Evolutionary conservation across 2,329 filamentous ascomycete genomes (phyloP), one percentile per base, ranked within the genome.

Genomic region (Bipolaris zeicola): DNA sequence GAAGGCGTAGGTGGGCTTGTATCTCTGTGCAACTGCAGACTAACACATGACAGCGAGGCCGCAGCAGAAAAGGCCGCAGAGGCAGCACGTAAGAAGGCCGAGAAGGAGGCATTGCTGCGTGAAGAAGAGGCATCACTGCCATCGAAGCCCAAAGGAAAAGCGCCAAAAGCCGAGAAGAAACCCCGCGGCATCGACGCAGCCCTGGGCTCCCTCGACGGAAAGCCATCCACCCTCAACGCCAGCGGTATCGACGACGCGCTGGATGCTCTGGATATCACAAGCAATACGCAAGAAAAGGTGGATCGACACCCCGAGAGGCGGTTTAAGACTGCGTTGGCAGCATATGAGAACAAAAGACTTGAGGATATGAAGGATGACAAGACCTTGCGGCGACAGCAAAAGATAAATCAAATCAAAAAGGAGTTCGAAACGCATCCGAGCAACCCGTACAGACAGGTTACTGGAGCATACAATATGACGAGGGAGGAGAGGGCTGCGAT

Each of bases 361-460:
- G 83, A 86, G 2, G 92, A 98, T 83, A 91, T 97, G 84, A 90
- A 94, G 72, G 80, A 85, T 52, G 92, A 97, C 76, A 90, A 89
- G 55, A 92, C 91, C 0, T 77, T 98, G 72, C 83, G 93, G 55
- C 82, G 90, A 66, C 86, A 96, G 67, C 93, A 97, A 84, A 89
- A 90, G 77, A 88, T n/a, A n/a, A n/a, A n/a, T n/a, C n/a, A n/a
- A n/a, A n/a, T n/a, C n/a, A n/a, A n/a, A n/a, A n/a, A n/a, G n/a
- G n/a, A 98, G 80, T 99, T 98, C 76, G 90, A 96, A 77, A 96
- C 92, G 82, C 90, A 90, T 70, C 89, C 91, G 1, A 94, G 98
- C 68, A 99, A 99, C 76, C 95, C 95, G 13, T 95, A 96, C 80
- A 96, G 96, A 79, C 91, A 96, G 79, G 87, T 89, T 14, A 86